Evolutionary conservation across 106 monocot genomes (phyloP), one percentile per base, ranked within the genome.

Genomic region (Allium cepa): DNA sequence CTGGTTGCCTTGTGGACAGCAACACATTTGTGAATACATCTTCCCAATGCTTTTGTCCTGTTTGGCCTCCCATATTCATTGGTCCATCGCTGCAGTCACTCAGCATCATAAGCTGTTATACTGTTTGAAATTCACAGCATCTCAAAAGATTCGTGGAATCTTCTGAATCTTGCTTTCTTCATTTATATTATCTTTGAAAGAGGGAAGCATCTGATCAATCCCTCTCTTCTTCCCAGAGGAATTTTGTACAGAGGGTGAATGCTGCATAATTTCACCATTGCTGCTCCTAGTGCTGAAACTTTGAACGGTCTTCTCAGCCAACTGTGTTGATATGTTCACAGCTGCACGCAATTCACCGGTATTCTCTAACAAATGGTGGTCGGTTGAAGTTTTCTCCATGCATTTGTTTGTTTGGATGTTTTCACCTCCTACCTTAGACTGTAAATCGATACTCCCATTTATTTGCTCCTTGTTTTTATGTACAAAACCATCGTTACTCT

Each of bases 1-100:
- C 68, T 69, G 69, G 71, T 55, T 78, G 53, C 13, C 60, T 82
- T 65, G 73, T 78, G 16, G 59, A 68, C 49, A 78, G 71, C 46
- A 61, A 73, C 26, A 69, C 52, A 59, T 76, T 71, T 10, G 62
- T 64, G 68, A 69, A 18, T 56, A 87, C 51, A 74, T 78, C 71
- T 17, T 62, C 64, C 75, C 71, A 63, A 57, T 70, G 59, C 73
- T 73, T 76, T 18, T 10, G 10, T 60, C 49, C 14, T 68, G 17
- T 69, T 18, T 62, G 53, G 27, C 26, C 59, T 72, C 9, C 71
- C 36, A 28, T 48, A 57, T 36, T 50, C 55, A 17, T 4, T 0
- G 65, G 16, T 50, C 49, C 63, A 53, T 67, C 17, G 12, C 68
- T 57, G 14, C 60, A n/a, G n/a, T n/a, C n/a, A 50, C 8, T 72